A percentile compares a stretch with the other conserved stretches of the same genome.
Conservation (phyloP, 2,329 filamentous ascomycete genomes). For the Madurella fahalii region DNA sequence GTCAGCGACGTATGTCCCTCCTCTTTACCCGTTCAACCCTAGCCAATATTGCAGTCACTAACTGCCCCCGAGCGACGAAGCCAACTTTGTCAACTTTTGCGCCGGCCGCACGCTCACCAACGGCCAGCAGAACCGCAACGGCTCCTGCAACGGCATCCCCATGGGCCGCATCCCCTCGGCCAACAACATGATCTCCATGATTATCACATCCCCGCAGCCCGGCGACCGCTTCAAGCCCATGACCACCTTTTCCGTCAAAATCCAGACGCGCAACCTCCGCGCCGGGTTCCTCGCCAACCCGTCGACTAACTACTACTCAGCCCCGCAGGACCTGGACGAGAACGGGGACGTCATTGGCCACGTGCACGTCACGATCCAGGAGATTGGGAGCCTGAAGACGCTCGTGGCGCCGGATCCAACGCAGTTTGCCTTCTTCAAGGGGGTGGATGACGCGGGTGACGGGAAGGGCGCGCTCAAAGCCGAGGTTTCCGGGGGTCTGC, state of each 20-base stretch:
- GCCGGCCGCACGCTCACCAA: conserved; percentile 51
- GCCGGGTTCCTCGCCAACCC: conserved; percentile 54
- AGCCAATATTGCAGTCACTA: neutral
- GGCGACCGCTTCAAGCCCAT: conserved; percentile 37
- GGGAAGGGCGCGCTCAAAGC: conserved; percentile 43
- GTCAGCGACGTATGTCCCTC: conserved; percentile 41
- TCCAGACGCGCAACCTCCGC: conserved; percentile 46
- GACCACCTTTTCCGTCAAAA: conserved; percentile 43
- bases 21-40: neutral
- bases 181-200: conserved; percentile 51
- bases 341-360: conserved; percentile 41
- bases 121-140: conserved; percentile 44
- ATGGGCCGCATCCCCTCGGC: conserved; percentile 53
- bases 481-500: conserved; percentile 42
- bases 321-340: conserved; percentile 47
- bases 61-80: conserved; percentile 6
- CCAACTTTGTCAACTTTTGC: conserved; percentile 60
- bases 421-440: conserved; percentile 54
- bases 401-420: conserved; percentile 36
- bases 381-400: conserved; percentile 35
- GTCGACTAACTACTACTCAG: conserved; percentile 49
- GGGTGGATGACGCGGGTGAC: conserved; percentile 50
- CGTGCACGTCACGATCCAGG: conserved; percentile 50
- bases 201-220: conserved; percentile 45
- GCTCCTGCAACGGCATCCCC: conserved; percentile 56